Evolutionary conservation across 306 rosid species (phyloP), one percentile per base, ranked within the genome.

Genomic region (Pyrus betulifolia): DNA sequence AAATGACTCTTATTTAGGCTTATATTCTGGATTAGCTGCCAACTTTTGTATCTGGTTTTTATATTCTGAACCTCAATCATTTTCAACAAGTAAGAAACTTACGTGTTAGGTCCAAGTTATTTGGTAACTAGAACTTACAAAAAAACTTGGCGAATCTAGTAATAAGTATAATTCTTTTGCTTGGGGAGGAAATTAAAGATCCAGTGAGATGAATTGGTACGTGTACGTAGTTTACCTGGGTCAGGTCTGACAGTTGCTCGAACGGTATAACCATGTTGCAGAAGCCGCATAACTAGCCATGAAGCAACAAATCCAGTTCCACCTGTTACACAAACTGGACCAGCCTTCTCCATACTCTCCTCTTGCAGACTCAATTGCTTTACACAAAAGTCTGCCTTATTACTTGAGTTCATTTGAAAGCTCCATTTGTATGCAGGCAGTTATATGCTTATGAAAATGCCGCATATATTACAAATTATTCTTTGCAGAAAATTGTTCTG

Each of bases 321-420:
- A 17, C 92, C 92, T 23, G 90, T 88, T 12, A 88, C 93, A 80
- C 87, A 88, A 69, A 86, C 88, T 64, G 57, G 38, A 14, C 90
- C 88, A 74, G 78, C 86, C 72, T 80, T 86, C 12, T 27, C 82
- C 86, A 81, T 85, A 28, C n/a, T 35, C 40, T 10, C 6, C 11
- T 38, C 51, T n/a, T 12, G 9, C 30, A 31, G 15, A 31, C 12
- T 19, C 18, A 57, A 57, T 57, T 21, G 42, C 42, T 38, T 38
- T 38, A 9, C 62, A 57, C 12, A 60, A 5, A 40, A 40, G 6
- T 25, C 58, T 13, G 22, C 10, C 0, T 15, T 51, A 17, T 15
- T 63, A 3, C 67, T 63, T 63, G 67, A 28, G 40, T 35, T 58
- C 62, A 12, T 23, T 8, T 33, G 49, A 52, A 12, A 6, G 67